Base-by-base conservation (phyloP, 2,329 filamentous ascomycete species). In the Fusarium beomiforme region DNA sequence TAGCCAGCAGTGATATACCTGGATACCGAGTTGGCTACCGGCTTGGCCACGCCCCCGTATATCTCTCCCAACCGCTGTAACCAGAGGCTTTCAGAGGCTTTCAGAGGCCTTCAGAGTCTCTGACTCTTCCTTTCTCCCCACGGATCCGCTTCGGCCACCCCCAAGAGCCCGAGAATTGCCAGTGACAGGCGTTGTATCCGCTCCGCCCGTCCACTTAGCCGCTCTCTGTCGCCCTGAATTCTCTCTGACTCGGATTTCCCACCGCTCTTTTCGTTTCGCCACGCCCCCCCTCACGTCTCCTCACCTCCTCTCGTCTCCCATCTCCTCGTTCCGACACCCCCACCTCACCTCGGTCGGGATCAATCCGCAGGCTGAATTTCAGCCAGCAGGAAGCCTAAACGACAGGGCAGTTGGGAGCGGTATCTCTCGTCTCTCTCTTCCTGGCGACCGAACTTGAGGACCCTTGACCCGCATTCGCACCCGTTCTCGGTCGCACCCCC, bases 241-340 rank as follows among this genome's bases (percentile, higher is more conserved):
- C 54, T 61, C 42, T 47, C 55, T 66, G 54, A 62, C 64, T 60
- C 55, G 53, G 56, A 51, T 54, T 62, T 70, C 57, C 67, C 67
- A 70, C 67, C 67, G 67, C 67, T 70, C 62, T 57, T 70, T 70
- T 62, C 53, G 53, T 67, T 63, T 62, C 24, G n/a, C 39, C 61
- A 71, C 68, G 42, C 64, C 67, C 66, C 60, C 44, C 24, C 26
- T 33, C 16, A 17, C n/a, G 26, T 49, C 29, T 49, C n/a, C 26
- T 23, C 46, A 34, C 31, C 29, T 50, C 47, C 47, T 50, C 47
- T 50, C 26, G 26, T 34, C 17, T 37, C 23, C 24, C 31, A 34
- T 36, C 39, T 16, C 21, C 26, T 55, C 39, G 39, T 24, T 24
- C 24, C 29, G 24, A 21, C 26, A 26, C 34, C 59, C 57, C 37